A percentile compares a stretch with the other conserved stretches of the same genome.
Evolutionary conservation across 139 green algal genomes (phyloP).

Genomic region (Closterium sp.): DNA sequence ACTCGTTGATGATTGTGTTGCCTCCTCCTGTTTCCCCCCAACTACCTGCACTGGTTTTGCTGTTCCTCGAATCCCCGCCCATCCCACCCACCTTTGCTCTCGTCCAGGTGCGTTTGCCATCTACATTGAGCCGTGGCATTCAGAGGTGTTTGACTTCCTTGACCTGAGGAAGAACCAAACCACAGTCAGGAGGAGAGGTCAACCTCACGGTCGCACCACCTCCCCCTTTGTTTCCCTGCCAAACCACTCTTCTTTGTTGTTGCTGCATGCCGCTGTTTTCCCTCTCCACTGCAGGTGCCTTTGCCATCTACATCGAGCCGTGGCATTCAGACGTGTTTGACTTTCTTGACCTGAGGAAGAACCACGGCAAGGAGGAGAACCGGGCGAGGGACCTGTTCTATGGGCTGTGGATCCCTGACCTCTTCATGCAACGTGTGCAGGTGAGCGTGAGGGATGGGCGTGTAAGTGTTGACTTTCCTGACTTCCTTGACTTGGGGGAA

Average conservation of each 20-base stretch:
- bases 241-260: too few relatives aligned
- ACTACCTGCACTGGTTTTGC: too few relatives aligned
- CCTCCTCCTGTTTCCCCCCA: too few relatives aligned
- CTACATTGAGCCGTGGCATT: slow-evolving; percentile 98
- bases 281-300: slow-evolving; percentile 30
- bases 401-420: slow-evolving; percentile 93
- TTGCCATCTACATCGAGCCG: slow-evolving; percentile 93
- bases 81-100: too few relatives aligned
- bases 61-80: too few relatives aligned
- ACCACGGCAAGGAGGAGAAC: slow-evolving; percentile 91
- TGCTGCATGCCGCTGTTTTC: too few relatives aligned
- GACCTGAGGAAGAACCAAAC: slow-evolving; percentile 93
- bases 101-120: slow-evolving; percentile 64
- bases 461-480: too few relatives aligned
- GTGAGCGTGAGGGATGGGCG: not conserved
- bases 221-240: too few relatives aligned
- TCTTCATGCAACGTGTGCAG: slow-evolving; percentile 88
- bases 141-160: slow-evolving; percentile 92
- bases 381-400: slow-evolving; percentile 96
- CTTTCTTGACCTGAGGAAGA: slow-evolving; percentile 97
- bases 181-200: slow-evolving; percentile 92
- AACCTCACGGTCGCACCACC: too few relatives aligned
- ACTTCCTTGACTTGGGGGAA: too few relatives aligned
- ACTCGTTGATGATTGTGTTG: too few relatives aligned
- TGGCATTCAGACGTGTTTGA: slow-evolving; percentile 96